Evolutionary conservation across 1,284 basidiomycete species (phyloP).

Genomic region (Melanopsichium pennsylvanicum): DNA sequence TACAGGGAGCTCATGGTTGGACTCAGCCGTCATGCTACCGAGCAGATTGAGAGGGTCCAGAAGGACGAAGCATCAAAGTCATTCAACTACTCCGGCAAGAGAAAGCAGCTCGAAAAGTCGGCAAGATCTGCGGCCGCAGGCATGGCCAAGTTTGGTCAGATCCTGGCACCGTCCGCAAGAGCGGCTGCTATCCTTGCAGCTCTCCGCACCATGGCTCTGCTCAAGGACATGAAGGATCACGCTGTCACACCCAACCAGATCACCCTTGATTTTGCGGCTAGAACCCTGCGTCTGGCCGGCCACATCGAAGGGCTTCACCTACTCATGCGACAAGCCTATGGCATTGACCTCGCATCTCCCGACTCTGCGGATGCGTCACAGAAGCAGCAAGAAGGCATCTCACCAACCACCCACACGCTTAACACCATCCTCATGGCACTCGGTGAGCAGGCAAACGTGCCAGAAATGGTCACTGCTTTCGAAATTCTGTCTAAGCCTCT

Average conservation of each 20-base stretch:
- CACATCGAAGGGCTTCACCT: slow-evolving; percentile 51
- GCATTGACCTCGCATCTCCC: slow-evolving; percentile 52
- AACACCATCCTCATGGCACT: slow-evolving; percentile 63
- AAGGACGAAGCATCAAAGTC: slow-evolving; percentile 33
- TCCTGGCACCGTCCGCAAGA: slow-evolving; percentile 35
- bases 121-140: slow-evolving; percentile 29
- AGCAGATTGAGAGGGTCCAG: slow-evolving; percentile 47
- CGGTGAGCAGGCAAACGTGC: slow-evolving; percentile 59
- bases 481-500: slow-evolving; percentile 57
- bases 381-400: slow-evolving; percentile 8
- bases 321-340: slow-evolving; percentile 55
- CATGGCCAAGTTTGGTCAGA: slow-evolving; percentile 29
- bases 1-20: slow-evolving; percentile 57
- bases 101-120: slow-evolving; percentile 27
- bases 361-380: slow-evolving; percentile 26
- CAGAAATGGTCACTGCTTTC: slow-evolving; percentile 60
- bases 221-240: slow-evolving; percentile 53
- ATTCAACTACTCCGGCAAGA: slow-evolving; percentile 30
- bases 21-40: slow-evolving; percentile 47
- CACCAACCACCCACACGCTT: slow-evolving; percentile 55
- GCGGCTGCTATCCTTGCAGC: slow-evolving; percentile 46
- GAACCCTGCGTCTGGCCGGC: slow-evolving; percentile 55
- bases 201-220: slow-evolving; percentile 41
- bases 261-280: slow-evolving; percentile 55
- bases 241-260: slow-evolving; percentile 35